These are phyloP conservation scores for Rhizoclosmatium globosum DNA, from an alignment of 192 early-diverging fungal species.

Conservation along the genomic window DNA sequence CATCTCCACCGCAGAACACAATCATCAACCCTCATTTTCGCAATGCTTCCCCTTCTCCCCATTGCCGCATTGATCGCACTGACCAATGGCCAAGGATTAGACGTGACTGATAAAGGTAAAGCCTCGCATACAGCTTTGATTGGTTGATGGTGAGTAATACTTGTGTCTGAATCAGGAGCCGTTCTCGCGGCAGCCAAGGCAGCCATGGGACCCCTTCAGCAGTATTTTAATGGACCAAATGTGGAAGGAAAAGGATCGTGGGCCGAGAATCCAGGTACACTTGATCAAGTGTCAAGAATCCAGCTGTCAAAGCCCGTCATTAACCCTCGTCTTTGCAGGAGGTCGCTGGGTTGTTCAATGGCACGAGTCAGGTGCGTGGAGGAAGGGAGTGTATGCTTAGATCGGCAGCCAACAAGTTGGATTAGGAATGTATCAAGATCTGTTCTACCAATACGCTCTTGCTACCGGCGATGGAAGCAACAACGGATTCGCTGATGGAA, in stretches of 20 bases:
- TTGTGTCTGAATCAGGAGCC: neutral
- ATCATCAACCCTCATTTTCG: too few relatives aligned
- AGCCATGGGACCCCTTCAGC: constrained; percentile 5
- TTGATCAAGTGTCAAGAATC: neutral
- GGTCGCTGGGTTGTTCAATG: constrained; percentile 26
- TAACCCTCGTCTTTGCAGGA: constrained; percentile 11
- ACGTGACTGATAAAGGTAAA: too few relatives aligned
- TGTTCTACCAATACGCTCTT: constrained; percentile 10
- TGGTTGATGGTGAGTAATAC: too few relatives aligned
- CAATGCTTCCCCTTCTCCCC: too few relatives aligned
- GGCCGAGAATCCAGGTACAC: neutral
- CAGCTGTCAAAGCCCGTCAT: neutral
- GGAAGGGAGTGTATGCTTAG: neutral
- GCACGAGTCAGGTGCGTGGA: constrained; percentile 28
- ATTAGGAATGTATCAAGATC: neutral
- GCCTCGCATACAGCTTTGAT: too few relatives aligned
- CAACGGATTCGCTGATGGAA: neutral
- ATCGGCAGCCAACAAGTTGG: neutral
- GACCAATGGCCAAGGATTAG: too few relatives aligned
- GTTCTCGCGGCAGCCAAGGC: constrained; percentile 13
- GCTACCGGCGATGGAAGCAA: neutral
- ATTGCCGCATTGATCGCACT: too few relatives aligned
- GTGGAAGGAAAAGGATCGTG: neutral
- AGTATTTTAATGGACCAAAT: neutral
- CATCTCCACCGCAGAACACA: too few relatives aligned